Evolutionary conservation across 345 rosid species (phyloP).

Genomic region (rapeseed (Brassica napus)): DNA sequence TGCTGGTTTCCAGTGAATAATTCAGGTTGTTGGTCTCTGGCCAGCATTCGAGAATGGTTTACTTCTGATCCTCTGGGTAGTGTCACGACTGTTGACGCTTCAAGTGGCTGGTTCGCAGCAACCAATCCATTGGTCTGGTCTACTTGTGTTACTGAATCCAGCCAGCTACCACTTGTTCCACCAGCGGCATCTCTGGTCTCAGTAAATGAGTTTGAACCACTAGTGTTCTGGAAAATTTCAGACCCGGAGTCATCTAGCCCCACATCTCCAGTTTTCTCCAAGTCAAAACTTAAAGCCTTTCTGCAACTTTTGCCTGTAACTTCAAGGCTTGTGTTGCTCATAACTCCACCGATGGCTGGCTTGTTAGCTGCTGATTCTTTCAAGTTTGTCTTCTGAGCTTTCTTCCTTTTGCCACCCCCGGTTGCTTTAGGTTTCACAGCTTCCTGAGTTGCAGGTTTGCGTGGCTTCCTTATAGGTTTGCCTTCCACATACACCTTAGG

Average conservation of each 20-base stretch:
- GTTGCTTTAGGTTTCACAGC: slow-evolving; percentile 36
- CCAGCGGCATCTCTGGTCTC: slow-evolving; percentile 25
- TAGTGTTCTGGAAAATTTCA: slow-evolving; percentile 27
- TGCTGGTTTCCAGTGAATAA: slow-evolving; percentile 27
- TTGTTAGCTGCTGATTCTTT: slow-evolving; percentile 46
- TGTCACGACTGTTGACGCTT: slow-evolving; percentile 8
- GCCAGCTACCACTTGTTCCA: slow-evolving; percentile 21
- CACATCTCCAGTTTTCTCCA: slow-evolving; percentile 44
- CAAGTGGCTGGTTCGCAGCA: slow-evolving; percentile 12
- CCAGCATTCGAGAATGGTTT: slow-evolving; percentile 10
- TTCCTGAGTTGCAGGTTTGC: slow-evolving; percentile 47
- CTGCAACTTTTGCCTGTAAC: slow-evolving; percentile 48
- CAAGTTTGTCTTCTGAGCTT: slow-evolving; percentile 43
- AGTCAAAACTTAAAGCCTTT: slow-evolving; percentile 58
- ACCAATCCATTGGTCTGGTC: slow-evolving; percentile 39
- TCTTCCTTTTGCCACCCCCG: slow-evolving; percentile 50
- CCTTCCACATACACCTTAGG: slow-evolving; percentile 75
- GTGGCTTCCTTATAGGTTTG: slow-evolving; percentile 51
- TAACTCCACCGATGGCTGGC: slow-evolving; percentile 23
- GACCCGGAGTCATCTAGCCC: slow-evolving; percentile 19
- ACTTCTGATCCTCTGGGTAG: slow-evolving; percentile 1
- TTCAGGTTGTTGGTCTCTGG: slow-evolving; percentile 31
- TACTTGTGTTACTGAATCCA: slow-evolving; percentile 33
- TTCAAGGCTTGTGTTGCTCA: slow-evolving; percentile 36
- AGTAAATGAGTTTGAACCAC: slow-evolving; percentile 33